Percentiles rank a stretch among this genome's conserved stretches.
These are phyloP conservation scores for Xerocomellus intermedius DNA, from an alignment of 768 basidiomycete genomes.

Conservation along the genomic window DNA sequence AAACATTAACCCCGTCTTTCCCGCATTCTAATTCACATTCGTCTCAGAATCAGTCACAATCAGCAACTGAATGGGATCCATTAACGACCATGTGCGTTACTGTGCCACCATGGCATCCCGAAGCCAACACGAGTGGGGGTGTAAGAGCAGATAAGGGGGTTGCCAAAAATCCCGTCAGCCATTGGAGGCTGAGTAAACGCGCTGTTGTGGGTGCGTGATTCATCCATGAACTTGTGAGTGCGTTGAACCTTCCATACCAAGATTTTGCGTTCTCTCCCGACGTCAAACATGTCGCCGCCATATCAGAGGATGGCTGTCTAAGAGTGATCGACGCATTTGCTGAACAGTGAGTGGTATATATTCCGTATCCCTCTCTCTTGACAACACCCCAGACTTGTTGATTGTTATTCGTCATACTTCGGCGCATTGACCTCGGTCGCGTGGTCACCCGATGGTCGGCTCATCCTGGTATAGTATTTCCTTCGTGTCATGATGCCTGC, in stretches of 20 bases:
- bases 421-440: conserved; percentile 86
- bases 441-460: conserved; percentile 95
- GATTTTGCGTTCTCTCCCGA: conserved; percentile 95
- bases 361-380: neutral
- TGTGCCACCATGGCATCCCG: conserved; percentile 84
- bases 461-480: conserved; percentile 62
- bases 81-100: conserved; percentile 74
- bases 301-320: conserved; percentile 90
- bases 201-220: conserved; percentile 62
- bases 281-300: conserved; percentile 83
- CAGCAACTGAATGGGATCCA: conserved; percentile 68
- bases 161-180: conserved; percentile 85
- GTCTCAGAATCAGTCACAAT: conserved; percentile 24
- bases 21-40: conserved; percentile 26
- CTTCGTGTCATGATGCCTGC: neutral
- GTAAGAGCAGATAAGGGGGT: conserved; percentile 60
- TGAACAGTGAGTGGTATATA: conserved; percentile 61
- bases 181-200: conserved; percentile 78
- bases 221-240: neutral
- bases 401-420: conserved; percentile 94
- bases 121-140: conserved; percentile 32
- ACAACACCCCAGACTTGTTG: conserved; percentile 62
- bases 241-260: conserved; percentile 28
- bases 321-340: conserved; percentile 86
- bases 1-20: conserved; percentile 29